Conservation (phyloP, 2,329 filamentous ascomycete genomes). For the Xylaria hypoxylon region DNA sequence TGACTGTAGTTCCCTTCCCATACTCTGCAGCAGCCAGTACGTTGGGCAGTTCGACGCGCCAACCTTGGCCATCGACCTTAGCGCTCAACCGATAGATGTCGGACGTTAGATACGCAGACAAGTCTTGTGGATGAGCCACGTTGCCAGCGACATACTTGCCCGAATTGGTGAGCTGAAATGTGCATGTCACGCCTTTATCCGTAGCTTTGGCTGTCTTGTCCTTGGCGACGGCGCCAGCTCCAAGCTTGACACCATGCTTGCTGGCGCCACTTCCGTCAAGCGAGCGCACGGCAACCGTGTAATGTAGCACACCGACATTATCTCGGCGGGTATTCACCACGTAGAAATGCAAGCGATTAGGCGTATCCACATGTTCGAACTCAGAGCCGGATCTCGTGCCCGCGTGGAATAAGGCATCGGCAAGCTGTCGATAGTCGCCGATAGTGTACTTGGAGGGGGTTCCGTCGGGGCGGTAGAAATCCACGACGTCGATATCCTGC, state of each 20-base stretch:
- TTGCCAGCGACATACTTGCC: conserved; percentile 51
- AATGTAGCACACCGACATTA: conserved; percentile 58
- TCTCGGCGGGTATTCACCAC: conserved; percentile 59
- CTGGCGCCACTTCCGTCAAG: conserved; percentile 54
- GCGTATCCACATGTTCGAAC: conserved; percentile 61
- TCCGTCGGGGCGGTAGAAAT: conserved; percentile 63
- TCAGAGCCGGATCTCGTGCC: conserved; percentile 63
- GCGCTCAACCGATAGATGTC: conserved; percentile 63
- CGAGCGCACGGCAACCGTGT: conserved; percentile 61
- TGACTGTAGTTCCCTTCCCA: conserved; percentile 54
- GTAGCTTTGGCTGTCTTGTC: conserved; percentile 45
- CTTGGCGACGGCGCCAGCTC: conserved; percentile 50
- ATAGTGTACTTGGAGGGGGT: conserved; percentile 60
- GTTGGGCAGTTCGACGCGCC: conserved; percentile 59
- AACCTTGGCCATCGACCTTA: conserved; percentile 58
- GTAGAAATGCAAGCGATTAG: conserved; percentile 64
- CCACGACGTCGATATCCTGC: conserved; percentile 62
- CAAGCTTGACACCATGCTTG: conserved; percentile 54
- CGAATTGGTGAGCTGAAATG: conserved; percentile 61
- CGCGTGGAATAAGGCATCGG: conserved; percentile 66
- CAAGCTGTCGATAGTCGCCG: conserved; percentile 65
- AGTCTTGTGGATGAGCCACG: conserved; percentile 50
- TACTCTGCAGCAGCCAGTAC: conserved; percentile 56
- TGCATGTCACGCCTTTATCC: conserved; percentile 56
- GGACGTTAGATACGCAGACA: conserved; percentile 55